Evolutionary conservation across 2,329 filamentous ascomycete genomes (phyloP).

Genomic region (Claviceps capensis): DNA sequence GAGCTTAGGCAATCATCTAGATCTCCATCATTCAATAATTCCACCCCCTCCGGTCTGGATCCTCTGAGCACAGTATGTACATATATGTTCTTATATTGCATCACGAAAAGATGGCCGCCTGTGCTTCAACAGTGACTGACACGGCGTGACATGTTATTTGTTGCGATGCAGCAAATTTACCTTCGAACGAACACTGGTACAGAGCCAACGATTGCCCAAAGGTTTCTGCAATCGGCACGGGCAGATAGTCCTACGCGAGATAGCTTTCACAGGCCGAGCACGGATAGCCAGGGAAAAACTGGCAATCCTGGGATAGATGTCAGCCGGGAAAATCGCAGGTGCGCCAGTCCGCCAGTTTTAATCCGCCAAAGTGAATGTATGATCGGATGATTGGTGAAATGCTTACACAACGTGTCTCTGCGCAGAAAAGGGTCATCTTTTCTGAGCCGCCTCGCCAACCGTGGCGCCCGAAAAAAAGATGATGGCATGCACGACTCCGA

Average conservation of each 20-base stretch:
- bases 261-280: slow-evolving; percentile 23
- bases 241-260: slow-evolving; percentile 38
- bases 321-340: slow-evolving; percentile 50
- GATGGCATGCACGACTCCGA: slow-evolving; percentile 46
- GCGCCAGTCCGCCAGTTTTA: slow-evolving; percentile 8
- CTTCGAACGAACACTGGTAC: slow-evolving; percentile 23
- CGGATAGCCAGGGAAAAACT: slow-evolving; percentile 27
- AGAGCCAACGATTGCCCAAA: slow-evolving; percentile 36
- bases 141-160: background rate
- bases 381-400: background rate
- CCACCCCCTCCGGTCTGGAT: slow-evolving; percentile 19
- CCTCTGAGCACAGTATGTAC: slow-evolving; percentile 23
- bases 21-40: slow-evolving; percentile 12
- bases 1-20: slow-evolving; percentile 16
- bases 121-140: background rate
- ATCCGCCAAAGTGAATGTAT: background rate
- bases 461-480: slow-evolving; percentile 60
- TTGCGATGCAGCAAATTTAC: slow-evolving; percentile 23
- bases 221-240: slow-evolving; percentile 36
- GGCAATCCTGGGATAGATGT: slow-evolving; percentile 27
- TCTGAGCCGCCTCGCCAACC: slow-evolving; percentile 65
- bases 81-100: background rate
- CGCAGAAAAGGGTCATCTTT: slow-evolving; percentile 77
- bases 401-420: slow-evolving; percentile 5
- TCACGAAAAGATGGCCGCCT: background rate